Base-by-base conservation (phyloP, 768 basidiomycete species). In the Termitomyces sp. region DNA sequence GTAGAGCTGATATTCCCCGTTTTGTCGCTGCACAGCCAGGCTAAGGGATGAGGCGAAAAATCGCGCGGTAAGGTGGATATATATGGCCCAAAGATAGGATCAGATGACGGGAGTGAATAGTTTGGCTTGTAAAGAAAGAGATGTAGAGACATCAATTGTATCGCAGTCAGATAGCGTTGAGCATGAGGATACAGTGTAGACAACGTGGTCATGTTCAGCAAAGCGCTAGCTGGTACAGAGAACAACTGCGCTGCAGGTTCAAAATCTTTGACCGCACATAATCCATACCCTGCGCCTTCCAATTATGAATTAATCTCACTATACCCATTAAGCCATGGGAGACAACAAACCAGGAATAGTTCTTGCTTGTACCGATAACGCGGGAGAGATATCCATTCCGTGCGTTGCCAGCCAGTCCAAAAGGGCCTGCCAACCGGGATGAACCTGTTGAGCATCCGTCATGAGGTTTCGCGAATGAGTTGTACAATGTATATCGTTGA, bases 11-110 rank as follows among this genome's bases (percentile, higher is more conserved):
- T 18, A n/a, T 55, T 54, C 50, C 47, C 53, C 53, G 29, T 44
- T 59, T 55, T 58, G 64, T 65, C 54, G 55, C 69, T 69, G 47
- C 81, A 75, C 5, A 80, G 57, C 92, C 91, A 94, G 20, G 86
- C 81, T n/a, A 97, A 74, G 5, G 95, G 96, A 72, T 97, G 94
- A 26, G 75, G 75, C 42, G 77, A 77, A 68, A 98, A 95, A 29
- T 84, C 71, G 55, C 68, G 68, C 2, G 96, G 96, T 27, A 98
- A 72, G 1, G 85, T 78, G 0, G 87, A 85, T 46, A 97, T 85
- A 67, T 93, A 97, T 1, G 91, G 87, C 27, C 87, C 83, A 68
- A 86, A 87, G 14, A 68, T 68, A 62, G 79, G 73, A 63, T 90
- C 88, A 26, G 59, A 60, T 22, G 83, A 85, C 18, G 74, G 72